Evolutionary conservation across 2,329 filamentous ascomycete genomes (phyloP).

Genomic region (Didymosphaeria variabile): DNA sequence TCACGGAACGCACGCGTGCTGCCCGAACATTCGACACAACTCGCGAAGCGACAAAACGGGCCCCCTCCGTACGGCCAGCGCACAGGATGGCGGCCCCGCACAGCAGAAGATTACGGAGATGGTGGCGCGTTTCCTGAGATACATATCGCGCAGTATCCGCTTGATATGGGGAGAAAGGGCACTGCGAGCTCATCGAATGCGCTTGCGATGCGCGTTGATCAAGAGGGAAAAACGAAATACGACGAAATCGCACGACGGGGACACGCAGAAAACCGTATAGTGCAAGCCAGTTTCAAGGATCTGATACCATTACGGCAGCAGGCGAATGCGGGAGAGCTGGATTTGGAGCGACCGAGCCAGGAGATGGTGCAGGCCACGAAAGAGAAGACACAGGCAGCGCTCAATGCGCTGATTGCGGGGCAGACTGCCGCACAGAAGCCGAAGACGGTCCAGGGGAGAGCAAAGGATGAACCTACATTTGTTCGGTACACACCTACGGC

Average conservation of each 20-base stretch:
- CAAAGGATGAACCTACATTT: conserved; percentile 85
- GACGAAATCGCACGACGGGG: conserved; percentile 92
- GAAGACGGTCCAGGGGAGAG: conserved; percentile 88
- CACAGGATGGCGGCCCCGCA: conserved; percentile 87
- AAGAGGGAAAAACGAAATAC: conserved; percentile 93
- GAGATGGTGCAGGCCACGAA: conserved; percentile 86
- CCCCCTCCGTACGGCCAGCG: conserved; percentile 90
- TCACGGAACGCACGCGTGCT: conserved; percentile 85
- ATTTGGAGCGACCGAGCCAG: conserved; percentile 82
- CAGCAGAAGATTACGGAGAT: conserved; percentile 91
- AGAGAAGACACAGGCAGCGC: conserved; percentile 85
- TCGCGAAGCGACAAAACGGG: conserved; percentile 75
- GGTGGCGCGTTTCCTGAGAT: conserved; percentile 96
- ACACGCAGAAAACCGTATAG: conserved; percentile 81
- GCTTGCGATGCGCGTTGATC: conserved; percentile 89
- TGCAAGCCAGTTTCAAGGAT: conserved; percentile 97
- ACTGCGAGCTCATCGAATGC: conserved; percentile 74
- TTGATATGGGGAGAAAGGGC: conserved; percentile 89
- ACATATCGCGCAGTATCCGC: conserved; percentile 90
- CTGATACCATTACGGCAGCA: conserved; percentile 92
- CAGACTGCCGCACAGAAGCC: conserved; percentile 93
- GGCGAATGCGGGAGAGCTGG: conserved; percentile 91
- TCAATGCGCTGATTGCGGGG: conserved; percentile 82
- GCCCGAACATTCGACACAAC: conserved; percentile 81
- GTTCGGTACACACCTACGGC: conserved; percentile 95